Evolutionary conservation across 2,329 filamentous ascomycete species (phyloP).

Genomic region (Cadophora luteo-olivacea): DNA sequence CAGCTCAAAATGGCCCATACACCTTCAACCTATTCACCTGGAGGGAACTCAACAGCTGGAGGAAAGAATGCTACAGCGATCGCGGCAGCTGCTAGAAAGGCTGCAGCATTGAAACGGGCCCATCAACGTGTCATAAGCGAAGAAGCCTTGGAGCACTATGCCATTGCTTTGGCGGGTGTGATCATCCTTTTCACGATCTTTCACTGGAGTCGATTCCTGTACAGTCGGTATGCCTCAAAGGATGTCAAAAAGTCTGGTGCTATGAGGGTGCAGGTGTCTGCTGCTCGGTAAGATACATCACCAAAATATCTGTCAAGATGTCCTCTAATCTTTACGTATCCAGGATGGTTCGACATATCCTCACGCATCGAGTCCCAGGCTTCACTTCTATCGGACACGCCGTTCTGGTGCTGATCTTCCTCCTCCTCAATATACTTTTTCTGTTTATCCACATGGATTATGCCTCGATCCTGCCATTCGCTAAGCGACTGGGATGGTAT

Average conservation of each 20-base stretch:
- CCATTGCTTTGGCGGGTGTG: constrained; percentile 33
- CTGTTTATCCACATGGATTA: constrained; percentile 44
- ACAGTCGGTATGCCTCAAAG: constrained; percentile 32
- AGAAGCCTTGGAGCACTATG: constrained; percentile 33
- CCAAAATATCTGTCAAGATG: not conserved
- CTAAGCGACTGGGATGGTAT: constrained; percentile 40
- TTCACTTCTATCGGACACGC: constrained; percentile 51
- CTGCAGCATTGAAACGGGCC: constrained; percentile 14
- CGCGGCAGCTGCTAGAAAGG: constrained; percentile 25
- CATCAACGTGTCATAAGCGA: constrained; percentile 22
- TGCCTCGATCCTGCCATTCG: constrained; percentile 23
- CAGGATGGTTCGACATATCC: constrained; percentile 31
- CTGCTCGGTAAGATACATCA: constrained; percentile 27
- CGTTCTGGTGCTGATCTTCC: constrained; percentile 46
- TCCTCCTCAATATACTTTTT: constrained; percentile 48
- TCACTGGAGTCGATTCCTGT: constrained; percentile 35
- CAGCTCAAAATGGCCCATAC: constrained; percentile 18
- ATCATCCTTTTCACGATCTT: constrained; percentile 35
- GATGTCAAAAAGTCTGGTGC: constrained; percentile 25
- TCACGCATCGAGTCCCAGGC: constrained; percentile 37
- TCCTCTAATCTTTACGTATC: not conserved
- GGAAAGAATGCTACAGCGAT: constrained; percentile 27
- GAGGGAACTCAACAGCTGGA: not conserved
- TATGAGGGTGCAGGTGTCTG: constrained; percentile 30
- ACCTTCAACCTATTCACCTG: constrained; percentile 14